Percentiles rank a stretch among this genome's conserved stretches.
Conservation (phyloP, 768 basidiomycete species). For the Suillus weaverae region DNA sequence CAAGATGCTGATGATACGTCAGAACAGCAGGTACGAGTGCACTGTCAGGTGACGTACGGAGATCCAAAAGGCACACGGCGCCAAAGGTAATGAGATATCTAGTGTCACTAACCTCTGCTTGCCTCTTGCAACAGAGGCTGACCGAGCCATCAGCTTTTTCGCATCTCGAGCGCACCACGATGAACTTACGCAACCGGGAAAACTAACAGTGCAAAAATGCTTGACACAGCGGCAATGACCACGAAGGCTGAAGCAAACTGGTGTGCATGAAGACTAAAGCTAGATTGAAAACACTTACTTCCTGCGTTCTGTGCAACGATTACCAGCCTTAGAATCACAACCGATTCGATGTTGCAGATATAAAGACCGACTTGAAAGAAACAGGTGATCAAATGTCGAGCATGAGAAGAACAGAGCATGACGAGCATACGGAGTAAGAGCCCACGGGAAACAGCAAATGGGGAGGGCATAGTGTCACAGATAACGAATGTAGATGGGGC, state of each 20-base stretch:
- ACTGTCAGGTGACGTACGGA: constrained; percentile 14
- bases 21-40: neutral
- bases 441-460: constrained; percentile 17
- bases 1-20: constrained; percentile 17
- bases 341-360: constrained; percentile 13
- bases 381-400: neutral
- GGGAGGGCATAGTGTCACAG: constrained; percentile 27
- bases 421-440: constrained; percentile 21
- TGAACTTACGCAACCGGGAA: constrained; percentile 20
- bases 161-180: neutral
- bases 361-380: constrained; percentile 17
- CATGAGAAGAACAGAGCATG: neutral
- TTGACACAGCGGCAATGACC: constrained; percentile 14
- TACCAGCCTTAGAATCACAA: constrained; percentile 16
- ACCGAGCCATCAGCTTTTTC: neutral
- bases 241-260: constrained; percentile 20
- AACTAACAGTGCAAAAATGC: constrained; percentile 10
- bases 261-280: neutral
- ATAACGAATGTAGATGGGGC: constrained; percentile 12
- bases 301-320: constrained; percentile 22
- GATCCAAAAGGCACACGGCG: constrained; percentile 16
- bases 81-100: constrained; percentile 24
- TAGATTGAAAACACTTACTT: constrained; percentile 14
- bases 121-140: constrained; percentile 14
- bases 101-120: constrained; percentile 21